Evolutionary conservation across 139 green algal species (phyloP).

Genomic region (Picochlorum sp.): DNA sequence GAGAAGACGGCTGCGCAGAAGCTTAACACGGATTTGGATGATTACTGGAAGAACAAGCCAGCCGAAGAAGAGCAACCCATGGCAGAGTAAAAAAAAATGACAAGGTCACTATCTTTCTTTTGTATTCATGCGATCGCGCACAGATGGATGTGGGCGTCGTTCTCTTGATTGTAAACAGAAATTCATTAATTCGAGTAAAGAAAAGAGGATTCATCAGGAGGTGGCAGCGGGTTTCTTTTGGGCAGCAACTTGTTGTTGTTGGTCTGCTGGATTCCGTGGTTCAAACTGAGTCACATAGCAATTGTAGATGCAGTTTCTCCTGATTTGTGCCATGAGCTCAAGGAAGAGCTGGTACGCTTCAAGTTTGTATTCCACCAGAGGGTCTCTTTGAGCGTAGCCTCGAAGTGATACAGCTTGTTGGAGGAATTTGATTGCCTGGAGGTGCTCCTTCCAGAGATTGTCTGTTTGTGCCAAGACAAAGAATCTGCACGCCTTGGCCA

Average conservation of each 20-base stretch:
- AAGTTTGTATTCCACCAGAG: slow-evolving; percentile 98
- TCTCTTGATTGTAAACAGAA: too few species aligned
- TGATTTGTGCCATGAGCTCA: slow-evolving; percentile 81
- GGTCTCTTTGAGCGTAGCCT: slow-evolving; percentile 83
- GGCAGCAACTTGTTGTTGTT: neutral
- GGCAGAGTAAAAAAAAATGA: neutral
- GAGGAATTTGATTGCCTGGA: slow-evolving; percentile 96
- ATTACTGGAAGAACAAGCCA: slow-evolving; percentile 21
- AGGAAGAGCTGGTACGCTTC: slow-evolving; percentile 88
- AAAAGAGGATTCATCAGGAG: slow-evolving; percentile 5
- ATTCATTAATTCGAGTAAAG: neutral
- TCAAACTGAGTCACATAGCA: slow-evolving; percentile 34
- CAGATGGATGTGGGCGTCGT: too few species aligned
- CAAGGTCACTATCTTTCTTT: neutral
- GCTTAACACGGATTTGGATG: slow-evolving; percentile 27
- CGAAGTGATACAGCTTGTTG: slow-evolving; percentile 91
- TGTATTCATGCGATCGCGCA: neutral
- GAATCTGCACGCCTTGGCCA: slow-evolving; percentile 83
- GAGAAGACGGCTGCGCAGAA: slow-evolving; percentile 4
- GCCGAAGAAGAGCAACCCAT: slow-evolving; percentile 1
- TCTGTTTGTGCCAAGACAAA: slow-evolving; percentile 94
- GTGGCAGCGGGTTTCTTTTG: slow-evolving; percentile 1
- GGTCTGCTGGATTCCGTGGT: neutral
- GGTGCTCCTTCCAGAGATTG: slow-evolving; percentile 96
- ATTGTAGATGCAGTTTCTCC: slow-evolving; percentile 98